Evolutionary conservation across 352 stramenopile genomes (phyloP).

Genomic region (Globisporangium takayamanum): DNA sequence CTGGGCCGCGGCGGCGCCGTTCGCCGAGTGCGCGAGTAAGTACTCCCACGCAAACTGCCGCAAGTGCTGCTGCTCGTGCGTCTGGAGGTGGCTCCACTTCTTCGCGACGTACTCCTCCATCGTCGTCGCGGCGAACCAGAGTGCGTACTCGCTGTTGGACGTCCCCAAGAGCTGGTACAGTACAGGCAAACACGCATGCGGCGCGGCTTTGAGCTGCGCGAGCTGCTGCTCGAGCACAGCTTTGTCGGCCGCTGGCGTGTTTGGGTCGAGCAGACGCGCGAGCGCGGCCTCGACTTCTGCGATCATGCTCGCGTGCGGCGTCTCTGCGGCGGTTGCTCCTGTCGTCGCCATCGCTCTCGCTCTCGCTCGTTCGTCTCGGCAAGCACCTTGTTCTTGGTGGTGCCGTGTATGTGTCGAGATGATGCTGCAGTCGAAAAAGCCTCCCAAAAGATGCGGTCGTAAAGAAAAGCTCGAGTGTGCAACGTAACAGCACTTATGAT

Average conservation of each 20-base stretch:
- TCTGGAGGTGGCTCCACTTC: conserved; percentile 40
- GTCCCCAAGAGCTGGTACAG: conserved; percentile 52
- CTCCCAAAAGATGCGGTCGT: not conserved
- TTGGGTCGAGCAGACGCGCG: conserved; percentile 45
- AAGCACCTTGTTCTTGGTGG: not conserved
- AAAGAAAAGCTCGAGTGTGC: not conserved
- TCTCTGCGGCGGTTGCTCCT: too few relatives aligned
- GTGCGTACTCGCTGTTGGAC: conserved; percentile 64
- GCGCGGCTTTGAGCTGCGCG: conserved; percentile 47
- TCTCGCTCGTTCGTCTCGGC: not conserved
- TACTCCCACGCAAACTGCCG: conserved; percentile 69
- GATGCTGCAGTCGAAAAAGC: not conserved
- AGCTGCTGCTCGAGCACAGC: conserved; percentile 54
- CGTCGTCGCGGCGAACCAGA: conserved; percentile 70
- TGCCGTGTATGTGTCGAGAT: too few relatives aligned
- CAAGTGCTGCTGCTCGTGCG: conserved; percentile 33
- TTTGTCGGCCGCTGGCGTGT: conserved; percentile 40
- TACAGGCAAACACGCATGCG: conserved; percentile 49
- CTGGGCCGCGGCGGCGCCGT: conserved; percentile 12
- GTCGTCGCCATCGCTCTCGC: conserved; percentile 5
- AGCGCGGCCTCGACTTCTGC: conserved; percentile 58
- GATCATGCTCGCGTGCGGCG: conserved; percentile 26
- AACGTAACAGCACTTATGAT: not conserved
- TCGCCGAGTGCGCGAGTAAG: conserved; percentile 20
- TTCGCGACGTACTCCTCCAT: conserved; percentile 71